phyloP scores from a whole-genome alignment of 1,284 basidiomycete genomes.

The Papiliotrema fonsecae region DNA sequence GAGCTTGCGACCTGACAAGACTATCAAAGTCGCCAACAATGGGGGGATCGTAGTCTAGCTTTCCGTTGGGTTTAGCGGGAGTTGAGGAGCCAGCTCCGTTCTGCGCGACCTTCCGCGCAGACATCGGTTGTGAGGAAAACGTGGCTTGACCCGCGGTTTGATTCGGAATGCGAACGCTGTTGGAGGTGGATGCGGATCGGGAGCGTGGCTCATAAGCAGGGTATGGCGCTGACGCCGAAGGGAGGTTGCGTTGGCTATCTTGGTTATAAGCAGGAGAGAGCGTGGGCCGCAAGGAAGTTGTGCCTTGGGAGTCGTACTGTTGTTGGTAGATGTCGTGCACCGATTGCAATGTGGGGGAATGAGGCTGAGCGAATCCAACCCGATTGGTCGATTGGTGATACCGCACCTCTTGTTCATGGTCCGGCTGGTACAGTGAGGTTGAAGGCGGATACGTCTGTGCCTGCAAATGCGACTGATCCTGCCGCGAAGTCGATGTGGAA shows the following conservation, averaged over 20 bases:
- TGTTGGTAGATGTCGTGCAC: background rate
- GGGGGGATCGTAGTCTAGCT: constrained; percentile 3
- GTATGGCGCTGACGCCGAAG: background rate
- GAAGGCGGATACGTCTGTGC: no score
- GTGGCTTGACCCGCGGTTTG: background rate
- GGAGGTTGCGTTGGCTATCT: background rate
- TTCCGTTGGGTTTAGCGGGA: background rate
- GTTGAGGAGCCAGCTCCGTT: background rate
- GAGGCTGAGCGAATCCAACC: background rate
- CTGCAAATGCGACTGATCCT: no score
- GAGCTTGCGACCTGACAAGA: constrained; percentile 7
- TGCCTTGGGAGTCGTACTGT: background rate
- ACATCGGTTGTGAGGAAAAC: no score
- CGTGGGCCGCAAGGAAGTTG: background rate
- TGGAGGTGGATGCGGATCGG: background rate
- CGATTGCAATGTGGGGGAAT: background rate
- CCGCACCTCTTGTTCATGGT: no score
- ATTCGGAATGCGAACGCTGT: background rate
- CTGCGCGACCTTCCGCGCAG: background rate
- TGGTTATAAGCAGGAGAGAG: background rate
- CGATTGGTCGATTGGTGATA: no score
- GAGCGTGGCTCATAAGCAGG: no score
- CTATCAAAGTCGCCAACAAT: constrained; percentile 6
- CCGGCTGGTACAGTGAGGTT: no score
- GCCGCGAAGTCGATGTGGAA: no score